A percentile compares a stretch with the other conserved stretches of the same genome.
phyloP scores from a whole-genome alignment of 169 alveolate species.

The Fabrea salina region DNA sequence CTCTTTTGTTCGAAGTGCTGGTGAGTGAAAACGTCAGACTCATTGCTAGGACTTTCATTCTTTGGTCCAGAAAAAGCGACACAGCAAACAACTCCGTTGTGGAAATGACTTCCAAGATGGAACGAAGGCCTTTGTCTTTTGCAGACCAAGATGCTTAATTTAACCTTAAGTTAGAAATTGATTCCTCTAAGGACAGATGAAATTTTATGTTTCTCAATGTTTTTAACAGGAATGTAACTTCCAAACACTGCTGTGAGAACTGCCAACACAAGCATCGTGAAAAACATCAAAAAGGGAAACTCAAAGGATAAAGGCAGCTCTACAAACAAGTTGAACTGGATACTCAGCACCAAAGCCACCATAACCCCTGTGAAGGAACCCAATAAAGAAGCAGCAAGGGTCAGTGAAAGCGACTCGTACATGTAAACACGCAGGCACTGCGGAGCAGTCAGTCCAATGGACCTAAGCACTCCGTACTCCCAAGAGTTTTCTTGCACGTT shows the following conservation, averaged over 20 bases:
- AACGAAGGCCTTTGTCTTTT: too few species aligned
- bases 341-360: conserved; percentile 69
- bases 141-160: too few species aligned
- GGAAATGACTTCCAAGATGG: too few species aligned
- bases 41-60: not conserved
- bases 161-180: not conserved
- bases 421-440: conserved; percentile 72
- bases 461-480: conserved; percentile 85
- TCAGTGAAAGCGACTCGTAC: conserved; percentile 75
- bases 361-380: conserved; percentile 78
- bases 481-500: conserved; percentile 81
- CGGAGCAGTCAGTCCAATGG: conserved; percentile 71
- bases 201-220: not conserved
- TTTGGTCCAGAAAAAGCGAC: conserved; percentile 2
- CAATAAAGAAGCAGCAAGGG: conserved; percentile 63
- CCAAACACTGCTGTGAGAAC: conserved; percentile 4
- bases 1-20: conserved; percentile 9
- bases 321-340: conserved; percentile 73
- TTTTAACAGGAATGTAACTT: conserved; percentile 21
- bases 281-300: conserved; percentile 60
- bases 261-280: conserved; percentile 32
- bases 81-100: too few species aligned
- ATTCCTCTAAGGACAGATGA: not conserved
- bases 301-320: conserved; percentile 78
- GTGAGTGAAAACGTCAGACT: conserved; percentile 13